Conservation (phyloP, 192 early-diverging fungal genomes). For the Coemansia sp. region DNA sequence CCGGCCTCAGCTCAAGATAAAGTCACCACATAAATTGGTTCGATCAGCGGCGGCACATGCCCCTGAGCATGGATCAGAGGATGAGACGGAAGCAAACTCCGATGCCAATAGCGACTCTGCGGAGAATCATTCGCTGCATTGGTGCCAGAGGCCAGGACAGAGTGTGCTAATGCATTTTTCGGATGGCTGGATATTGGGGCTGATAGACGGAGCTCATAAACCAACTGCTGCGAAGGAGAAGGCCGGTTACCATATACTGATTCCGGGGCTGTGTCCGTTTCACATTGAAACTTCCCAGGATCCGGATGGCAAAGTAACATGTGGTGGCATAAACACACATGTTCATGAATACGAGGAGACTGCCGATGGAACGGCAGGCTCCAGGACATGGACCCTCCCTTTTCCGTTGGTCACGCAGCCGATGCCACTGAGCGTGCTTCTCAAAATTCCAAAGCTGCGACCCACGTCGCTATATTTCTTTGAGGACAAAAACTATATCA, state of each 20-base stretch:
- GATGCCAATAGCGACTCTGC: background rate
- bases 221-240: background rate
- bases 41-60: background rate
- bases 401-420: conserved; percentile 26
- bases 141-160: conserved; percentile 17
- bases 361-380: background rate
- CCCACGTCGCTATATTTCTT: conserved; percentile 11
- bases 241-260: conserved; percentile 2
- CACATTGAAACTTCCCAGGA: conserved; percentile 10
- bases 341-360: conserved; percentile 5
- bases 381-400: background rate
- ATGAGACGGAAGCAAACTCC: background rate
- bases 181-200: conserved; percentile 8
- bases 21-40: no score
- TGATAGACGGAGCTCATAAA: conserved; percentile 2
- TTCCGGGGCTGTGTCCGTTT: conserved; percentile 39
- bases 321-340: conserved; percentile 24
- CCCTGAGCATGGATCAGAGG: background rate
- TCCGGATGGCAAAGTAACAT: background rate
- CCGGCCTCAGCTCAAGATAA: no score
- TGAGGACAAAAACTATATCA: background rate
- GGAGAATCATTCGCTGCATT: background rate
- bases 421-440: conserved; percentile 26
- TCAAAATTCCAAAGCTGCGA: conserved; percentile 21
- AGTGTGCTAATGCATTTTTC: conserved; percentile 4